Base-by-base conservation (phyloP, 805 yeast genomes). In the Osmozyma mogii region DNA sequence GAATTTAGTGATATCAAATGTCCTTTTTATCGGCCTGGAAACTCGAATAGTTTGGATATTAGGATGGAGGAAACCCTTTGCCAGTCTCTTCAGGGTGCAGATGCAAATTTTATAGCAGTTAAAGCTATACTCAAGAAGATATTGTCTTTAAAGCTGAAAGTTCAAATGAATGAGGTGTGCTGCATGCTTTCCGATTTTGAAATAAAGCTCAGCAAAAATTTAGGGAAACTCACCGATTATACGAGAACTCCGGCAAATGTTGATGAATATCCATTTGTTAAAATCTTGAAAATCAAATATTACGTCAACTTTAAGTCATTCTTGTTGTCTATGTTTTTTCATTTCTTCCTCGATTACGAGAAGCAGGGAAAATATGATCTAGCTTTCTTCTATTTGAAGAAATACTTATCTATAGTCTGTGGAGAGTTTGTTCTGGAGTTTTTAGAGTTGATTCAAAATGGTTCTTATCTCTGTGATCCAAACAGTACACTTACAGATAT, bases 341-440 rank as follows among this genome's bases (percentile, higher is more conserved):
- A 58, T 27, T 30, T 73, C 3, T 54, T 55, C 30, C 37, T 58
- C n/a, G 60, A 62, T 36, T 70, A 62, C 34, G 72, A 66, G 36
- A 27, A 31, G 6, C 39, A 41, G 12, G 32, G 40, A 0, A 45
- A 59, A 15, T 17, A 38, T 1, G 48, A 47, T 1, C 49, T 57
- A 25, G 47, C 68, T 1, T 59, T 50, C 33, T 54, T 52, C 27
- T 62, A 55, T 35, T 31, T 61, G 22, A 56, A 52, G 27, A 59
- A 59, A 27, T 28, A 51, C 5, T 28, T 51, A 17, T 25, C 61
- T 1, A 43, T 42, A 4, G 17, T 44, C 8, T 34, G 47, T 10
- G 37, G 52, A 10, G 65, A 59, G 20, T 41, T 65, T 10, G 24
- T 54, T 3, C 59, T 64, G 10, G 44, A 52, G 4, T 47, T 53